A percentile compares a stretch with the other conserved stretches of the same genome.
These are phyloP conservation scores for Aspergillus spinulosporus DNA, from an alignment of 2,329 filamentous ascomycete genomes.

Conservation along the genomic window DNA sequence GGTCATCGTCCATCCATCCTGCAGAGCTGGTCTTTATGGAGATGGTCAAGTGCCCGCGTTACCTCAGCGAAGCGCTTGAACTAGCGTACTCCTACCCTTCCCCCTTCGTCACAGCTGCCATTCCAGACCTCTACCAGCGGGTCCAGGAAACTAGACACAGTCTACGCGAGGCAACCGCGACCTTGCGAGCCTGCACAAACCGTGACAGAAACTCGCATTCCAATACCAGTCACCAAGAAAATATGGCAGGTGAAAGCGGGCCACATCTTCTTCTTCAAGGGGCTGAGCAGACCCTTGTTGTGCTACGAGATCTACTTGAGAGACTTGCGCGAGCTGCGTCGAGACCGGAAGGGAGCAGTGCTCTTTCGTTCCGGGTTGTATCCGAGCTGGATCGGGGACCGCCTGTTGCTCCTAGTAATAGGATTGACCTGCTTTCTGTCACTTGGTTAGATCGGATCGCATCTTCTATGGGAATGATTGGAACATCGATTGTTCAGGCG, in stretches of 20 bases:
- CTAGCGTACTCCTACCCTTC: conserved; percentile 5
- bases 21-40: conserved; percentile 26
- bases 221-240: background rate
- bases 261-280: conserved; percentile 30
- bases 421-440: conserved; percentile 20
- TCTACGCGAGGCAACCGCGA: background rate
- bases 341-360: conserved; percentile 11
- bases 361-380: conserved; percentile 29
- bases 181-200: conserved; percentile 3
- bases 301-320: conserved; percentile 23
- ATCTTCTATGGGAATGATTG: conserved; percentile 36
- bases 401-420: conserved; percentile 22
- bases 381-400: conserved; percentile 30
- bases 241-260: conserved; percentile 4
- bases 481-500: conserved; percentile 22
- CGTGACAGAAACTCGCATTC: background rate
- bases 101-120: conserved; percentile 7
- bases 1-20: conserved; percentile 10
- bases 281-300: conserved; percentile 25
- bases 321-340: conserved; percentile 18
- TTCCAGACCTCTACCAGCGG: conserved; percentile 5
- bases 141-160: background rate
- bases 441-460: conserved; percentile 36
- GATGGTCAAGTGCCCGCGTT: conserved; percentile 31
- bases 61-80: conserved; percentile 26